These are phyloP conservation scores for Mycena vitilis DNA, from an alignment of 768 basidiomycete genomes.

Conservation along the genomic window DNA sequence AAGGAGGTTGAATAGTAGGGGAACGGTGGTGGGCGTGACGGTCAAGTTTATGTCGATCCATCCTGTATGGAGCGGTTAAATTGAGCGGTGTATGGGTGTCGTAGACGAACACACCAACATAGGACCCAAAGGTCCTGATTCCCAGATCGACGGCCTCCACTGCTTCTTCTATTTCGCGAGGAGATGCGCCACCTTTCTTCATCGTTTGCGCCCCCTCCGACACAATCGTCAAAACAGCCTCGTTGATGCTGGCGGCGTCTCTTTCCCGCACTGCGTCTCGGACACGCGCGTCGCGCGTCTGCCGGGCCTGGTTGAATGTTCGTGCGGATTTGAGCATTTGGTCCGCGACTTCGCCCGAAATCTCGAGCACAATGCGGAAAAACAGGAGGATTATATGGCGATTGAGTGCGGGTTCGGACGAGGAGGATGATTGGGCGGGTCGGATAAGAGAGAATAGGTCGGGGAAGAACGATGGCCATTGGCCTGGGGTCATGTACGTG, in stretches of 20 bases:
- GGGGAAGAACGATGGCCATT: conserved; percentile 88
- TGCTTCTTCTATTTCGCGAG: conserved; percentile 65
- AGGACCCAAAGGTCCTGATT: conserved; percentile 91
- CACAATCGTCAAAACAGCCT: conserved; percentile 87
- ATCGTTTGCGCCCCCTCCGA: conserved; percentile 75
- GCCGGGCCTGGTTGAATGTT: conserved; percentile 73
- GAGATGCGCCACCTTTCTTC: conserved; percentile 61
- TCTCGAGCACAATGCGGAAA: conserved; percentile 93
- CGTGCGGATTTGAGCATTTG: conserved; percentile 92
- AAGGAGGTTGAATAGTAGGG: conserved; percentile 85
- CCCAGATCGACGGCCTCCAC: conserved; percentile 92
- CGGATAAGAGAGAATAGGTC: conserved; percentile 82
- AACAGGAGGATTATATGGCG: conserved; percentile 88
- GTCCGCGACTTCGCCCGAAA: conserved; percentile 97
- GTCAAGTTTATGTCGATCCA: conserved; percentile 99
- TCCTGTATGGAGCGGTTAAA: conserved; percentile 57
- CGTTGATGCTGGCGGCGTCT: conserved; percentile 88
- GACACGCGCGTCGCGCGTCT: conserved; percentile 84
- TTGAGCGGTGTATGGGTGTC: neutral
- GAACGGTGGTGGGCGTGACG: conserved; percentile 89
- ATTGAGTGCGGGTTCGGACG: conserved; percentile 73
- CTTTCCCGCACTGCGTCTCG: conserved; percentile 91
- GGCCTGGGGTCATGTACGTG: conserved; percentile 74
- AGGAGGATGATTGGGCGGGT: conserved; percentile 65
- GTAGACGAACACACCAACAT: conserved; percentile 74